These are phyloP conservation scores for Hypoxylon rubiginosum DNA, from an alignment of 2,329 filamentous ascomycete species.

Conservation along the genomic window DNA sequence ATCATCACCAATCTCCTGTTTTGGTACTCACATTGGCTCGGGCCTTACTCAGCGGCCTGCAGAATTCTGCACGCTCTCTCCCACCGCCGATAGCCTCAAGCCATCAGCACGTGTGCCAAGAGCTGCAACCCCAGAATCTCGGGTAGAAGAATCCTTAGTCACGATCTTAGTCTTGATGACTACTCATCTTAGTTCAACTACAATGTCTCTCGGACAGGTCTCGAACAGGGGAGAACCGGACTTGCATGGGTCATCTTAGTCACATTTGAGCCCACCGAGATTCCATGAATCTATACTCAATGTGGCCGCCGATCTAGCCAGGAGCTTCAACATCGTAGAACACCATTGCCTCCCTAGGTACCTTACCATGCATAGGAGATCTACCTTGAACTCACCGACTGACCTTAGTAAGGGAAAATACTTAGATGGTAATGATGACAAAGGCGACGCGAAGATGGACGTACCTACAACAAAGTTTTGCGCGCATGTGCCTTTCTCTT, in stretches of 20 bases:
- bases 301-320: not conserved
- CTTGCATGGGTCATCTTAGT: constrained; percentile 1
- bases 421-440: constrained; percentile 10
- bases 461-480: not conserved
- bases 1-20: constrained; percentile 20
- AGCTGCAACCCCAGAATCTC: constrained; percentile 4
- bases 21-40: not conserved
- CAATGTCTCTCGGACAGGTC: not conserved
- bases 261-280: not conserved
- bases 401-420: constrained; percentile 6
- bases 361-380: not conserved
- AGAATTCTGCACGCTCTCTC: not conserved
- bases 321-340: not conserved
- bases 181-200: constrained; percentile 8
- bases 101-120: constrained; percentile 1
- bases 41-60: constrained; percentile 26
- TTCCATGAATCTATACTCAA: not conserved
- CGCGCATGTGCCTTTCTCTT: not conserved
- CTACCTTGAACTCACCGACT: not conserved
- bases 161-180: constrained; percentile 30
- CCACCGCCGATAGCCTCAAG: no score
- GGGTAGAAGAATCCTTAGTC: constrained; percentile 10
- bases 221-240: not conserved
- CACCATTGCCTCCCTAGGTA: not conserved
- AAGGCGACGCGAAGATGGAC: constrained; percentile 1